Evolutionary conservation across 2,329 filamentous ascomycete genomes (phyloP).

Genomic region (Ceratocystis harringtonii): DNA sequence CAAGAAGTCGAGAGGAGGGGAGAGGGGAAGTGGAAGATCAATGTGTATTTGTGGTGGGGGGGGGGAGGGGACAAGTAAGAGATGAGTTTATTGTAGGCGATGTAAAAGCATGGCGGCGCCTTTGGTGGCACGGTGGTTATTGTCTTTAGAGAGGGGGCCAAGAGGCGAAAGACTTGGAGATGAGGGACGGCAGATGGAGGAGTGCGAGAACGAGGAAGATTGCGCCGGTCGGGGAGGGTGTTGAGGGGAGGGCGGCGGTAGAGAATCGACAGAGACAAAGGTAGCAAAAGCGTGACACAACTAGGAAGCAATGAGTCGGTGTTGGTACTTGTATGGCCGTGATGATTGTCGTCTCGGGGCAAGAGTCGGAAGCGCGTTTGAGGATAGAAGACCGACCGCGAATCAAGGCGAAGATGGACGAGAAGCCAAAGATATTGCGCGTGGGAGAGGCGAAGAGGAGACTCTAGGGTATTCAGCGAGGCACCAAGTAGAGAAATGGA

Average conservation of each 20-base stretch:
- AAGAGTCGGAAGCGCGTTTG: neutral
- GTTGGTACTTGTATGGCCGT: neutral
- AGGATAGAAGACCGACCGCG: neutral
- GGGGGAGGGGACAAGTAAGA: constrained; percentile 23
- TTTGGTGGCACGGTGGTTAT: constrained; percentile 19
- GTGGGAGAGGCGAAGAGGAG: neutral
- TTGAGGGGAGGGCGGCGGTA: neutral
- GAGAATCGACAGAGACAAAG: neutral
- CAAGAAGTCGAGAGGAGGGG: constrained; percentile 20
- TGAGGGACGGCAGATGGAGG: neutral
- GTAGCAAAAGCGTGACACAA: neutral
- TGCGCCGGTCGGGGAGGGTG: neutral
- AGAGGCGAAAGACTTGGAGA: neutral
- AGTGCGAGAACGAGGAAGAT: neutral
- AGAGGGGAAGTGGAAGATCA: constrained; percentile 5
- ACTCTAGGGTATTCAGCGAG: neutral
- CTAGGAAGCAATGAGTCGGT: neutral
- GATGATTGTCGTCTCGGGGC: neutral
- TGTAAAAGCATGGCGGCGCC: constrained; percentile 46
- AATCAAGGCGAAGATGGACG: neutral
- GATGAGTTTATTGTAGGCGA: constrained; percentile 35
- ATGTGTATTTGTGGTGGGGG: constrained; percentile 16
- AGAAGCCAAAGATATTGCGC: neutral
- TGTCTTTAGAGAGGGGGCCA: neutral
- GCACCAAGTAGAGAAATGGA: neutral